A percentile compares a stretch with the other conserved stretches of the same genome.
phyloP scores from a whole-genome alignment of 2,329 filamentous ascomycete species.

The Epichloe baconii region DNA sequence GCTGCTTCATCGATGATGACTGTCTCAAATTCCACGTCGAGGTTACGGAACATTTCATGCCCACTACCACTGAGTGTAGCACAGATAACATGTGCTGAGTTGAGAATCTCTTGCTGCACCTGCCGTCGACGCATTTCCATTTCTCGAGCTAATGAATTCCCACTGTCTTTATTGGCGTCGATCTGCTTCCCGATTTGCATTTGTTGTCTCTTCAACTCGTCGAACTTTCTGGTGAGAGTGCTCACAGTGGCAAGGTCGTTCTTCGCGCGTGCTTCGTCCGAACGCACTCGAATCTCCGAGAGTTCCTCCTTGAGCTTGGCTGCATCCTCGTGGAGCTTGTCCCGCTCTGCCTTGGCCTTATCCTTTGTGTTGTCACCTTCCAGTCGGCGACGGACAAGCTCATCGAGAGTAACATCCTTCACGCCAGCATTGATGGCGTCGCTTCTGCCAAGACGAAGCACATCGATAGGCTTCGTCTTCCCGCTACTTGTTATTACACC shows the following conservation, averaged over 20 bases:
- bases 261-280: constrained; percentile 52
- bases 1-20: constrained; percentile 97
- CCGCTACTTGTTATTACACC: constrained; percentile 72
- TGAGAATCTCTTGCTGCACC: constrained; percentile 82
- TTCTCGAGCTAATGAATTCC: constrained; percentile 69
- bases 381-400: constrained; percentile 68
- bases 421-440: constrained; percentile 88
- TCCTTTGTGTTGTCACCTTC: constrained; percentile 45
- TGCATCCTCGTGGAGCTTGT: constrained; percentile 50
- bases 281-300: constrained; percentile 52
- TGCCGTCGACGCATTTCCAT: constrained; percentile 73
- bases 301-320: constrained; percentile 65
- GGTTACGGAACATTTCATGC: constrained; percentile 90
- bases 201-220: constrained; percentile 65
- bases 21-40: constrained; percentile 95
- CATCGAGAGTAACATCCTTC: constrained; percentile 83
- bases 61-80: constrained; percentile 90
- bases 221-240: constrained; percentile 61
- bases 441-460: constrained; percentile 78
- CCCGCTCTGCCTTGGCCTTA: constrained; percentile 40
- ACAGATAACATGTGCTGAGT: constrained; percentile 84
- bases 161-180: constrained; percentile 74
- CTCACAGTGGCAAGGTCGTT: constrained; percentile 34
- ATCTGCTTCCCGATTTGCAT: constrained; percentile 64
- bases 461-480: constrained; percentile 61